Base-by-base conservation (phyloP, 352 stramenopile genomes). In the Phytopythium delawarense region DNA sequence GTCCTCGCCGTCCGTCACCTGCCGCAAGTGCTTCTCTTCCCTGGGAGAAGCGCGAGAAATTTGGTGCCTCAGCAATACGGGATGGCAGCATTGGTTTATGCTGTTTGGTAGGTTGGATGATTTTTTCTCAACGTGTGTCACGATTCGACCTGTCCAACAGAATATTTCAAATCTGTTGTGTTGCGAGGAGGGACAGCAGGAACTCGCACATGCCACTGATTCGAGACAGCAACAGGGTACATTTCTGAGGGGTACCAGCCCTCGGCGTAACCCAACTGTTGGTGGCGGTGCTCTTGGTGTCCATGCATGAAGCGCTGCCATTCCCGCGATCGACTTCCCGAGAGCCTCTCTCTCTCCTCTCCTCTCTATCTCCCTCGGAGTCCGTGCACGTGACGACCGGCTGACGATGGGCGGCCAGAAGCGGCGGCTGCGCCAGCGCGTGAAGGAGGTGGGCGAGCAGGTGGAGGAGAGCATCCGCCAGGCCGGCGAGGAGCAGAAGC, bases 401-500 rank as follows among this genome's bases (percentile, higher is more conserved):
- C 18, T 16, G 7, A 11, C 16, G 42, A 89, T 88, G 80, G 79
- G 67, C 28, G 63, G 66, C 9, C 71, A 57, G 25, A 84, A 81
- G 66, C 72, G 80, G 21, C 75, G 78, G 64, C 70, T 86, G 63
- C 74, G 87, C 65, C 79, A 90, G 79, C 83, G 83, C 63, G 61
- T 87, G 18, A 71, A 86, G 67, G 72, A 67, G 45, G 61, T 95
- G n/a, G 87, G 87, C 54, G 76, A 67, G 46, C 67, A 89, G 62
- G 76, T 95, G 58, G 87, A 95, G 65, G 79, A 75, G 53, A 91
- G 75, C 59, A 92, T 95, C 57, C 79, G 74, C n/a, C 74, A 91
- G 61, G 78, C 91, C 51, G 83, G 72, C 6, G 81, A 95, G 63
- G 76, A 87, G 40, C 81, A 89, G 53, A 91, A 92, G 74, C 75